Percentiles rank a stretch among this genome's conserved stretches.
Evolutionary conservation across 768 basidiomycete genomes (phyloP).

Genomic region (Tylopilus rubrobrunneus): DNA sequence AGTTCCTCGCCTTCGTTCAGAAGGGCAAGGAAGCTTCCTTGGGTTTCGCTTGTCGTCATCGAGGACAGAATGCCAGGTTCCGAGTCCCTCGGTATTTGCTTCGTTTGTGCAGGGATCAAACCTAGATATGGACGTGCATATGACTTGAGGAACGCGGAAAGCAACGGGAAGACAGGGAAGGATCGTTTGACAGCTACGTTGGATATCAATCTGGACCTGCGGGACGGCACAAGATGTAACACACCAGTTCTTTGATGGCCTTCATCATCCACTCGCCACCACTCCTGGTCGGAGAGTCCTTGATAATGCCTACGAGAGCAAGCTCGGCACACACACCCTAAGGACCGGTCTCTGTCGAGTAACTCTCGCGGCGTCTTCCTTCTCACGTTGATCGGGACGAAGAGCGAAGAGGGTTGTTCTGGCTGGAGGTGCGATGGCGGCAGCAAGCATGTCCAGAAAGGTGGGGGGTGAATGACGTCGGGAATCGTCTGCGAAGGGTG

Average conservation of each 20-base stretch:
- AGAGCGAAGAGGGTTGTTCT: slow-evolving; percentile 52
- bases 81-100: slow-evolving; percentile 53
- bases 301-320: slow-evolving; percentile 81
- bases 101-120: slow-evolving; percentile 51
- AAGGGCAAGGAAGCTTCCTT: slow-evolving; percentile 39
- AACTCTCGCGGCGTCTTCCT: slow-evolving; percentile 81
- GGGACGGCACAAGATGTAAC: slow-evolving; percentile 24
- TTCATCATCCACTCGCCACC: slow-evolving; percentile 92
- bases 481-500: slow-evolving; percentile 82
- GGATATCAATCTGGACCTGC: slow-evolving; percentile 10
- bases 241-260: slow-evolving; percentile 76
- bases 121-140: slow-evolving; percentile 87
- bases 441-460: slow-evolving; percentile 56
- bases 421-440: slow-evolving; percentile 57
- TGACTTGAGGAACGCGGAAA: slow-evolving; percentile 91
- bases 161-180: slow-evolving; percentile 78
- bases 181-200: slow-evolving; percentile 80
- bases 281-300: slow-evolving; percentile 63
- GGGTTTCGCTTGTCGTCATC: slow-evolving; percentile 29
- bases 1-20: slow-evolving; percentile 63
- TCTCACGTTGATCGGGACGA: slow-evolving; percentile 80
- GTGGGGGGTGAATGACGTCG: slow-evolving; percentile 70
- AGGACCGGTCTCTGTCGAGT: slow-evolving; percentile 80
- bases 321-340: slow-evolving; percentile 81
- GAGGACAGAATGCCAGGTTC: slow-evolving; percentile 56